These are phyloP conservation scores for Globisporangium solare DNA, from an alignment of 352 stramenopile genomes.

Conservation along the genomic window DNA sequence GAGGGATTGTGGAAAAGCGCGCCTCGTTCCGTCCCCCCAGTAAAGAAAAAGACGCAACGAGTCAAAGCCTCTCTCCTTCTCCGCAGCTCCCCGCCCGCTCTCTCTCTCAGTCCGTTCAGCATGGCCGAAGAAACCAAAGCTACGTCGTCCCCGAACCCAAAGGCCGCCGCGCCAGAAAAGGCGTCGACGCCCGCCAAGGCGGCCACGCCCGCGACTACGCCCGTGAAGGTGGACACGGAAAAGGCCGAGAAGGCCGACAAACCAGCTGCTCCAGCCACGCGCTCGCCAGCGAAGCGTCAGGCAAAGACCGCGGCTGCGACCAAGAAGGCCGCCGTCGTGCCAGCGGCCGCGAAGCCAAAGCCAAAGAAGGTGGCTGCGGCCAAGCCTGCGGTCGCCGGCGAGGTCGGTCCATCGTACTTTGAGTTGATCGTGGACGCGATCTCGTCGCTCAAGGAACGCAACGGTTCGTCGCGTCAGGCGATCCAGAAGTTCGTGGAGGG, in stretches of 20 bases:
- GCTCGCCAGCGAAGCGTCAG: conserved; percentile 45
- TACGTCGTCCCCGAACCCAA: background rate
- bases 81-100: background rate
- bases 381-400: conserved; percentile 26
- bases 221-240: conserved; percentile 18
- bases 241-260: conserved; percentile 14
- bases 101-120: conserved; percentile 1
- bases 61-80: conserved; percentile 8
- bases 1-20: background rate
- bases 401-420: conserved; percentile 75
- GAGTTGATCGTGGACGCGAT: conserved; percentile 90
- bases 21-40: conserved; percentile 7
- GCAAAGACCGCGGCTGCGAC: conserved; percentile 52
- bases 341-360: conserved; percentile 9
- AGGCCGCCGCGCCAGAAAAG: conserved; percentile 2
- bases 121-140: conserved; percentile 20
- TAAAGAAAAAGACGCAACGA: conserved; percentile 21
- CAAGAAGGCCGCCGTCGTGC: conserved; percentile 22
- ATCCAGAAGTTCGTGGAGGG: conserved; percentile 89
- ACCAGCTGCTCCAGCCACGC: conserved; percentile 20
- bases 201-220: conserved; percentile 30
- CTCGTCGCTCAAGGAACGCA: conserved; percentile 89
- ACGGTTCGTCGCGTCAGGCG: conserved; percentile 86
- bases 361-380: conserved; percentile 30
- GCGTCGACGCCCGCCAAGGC: conserved; percentile 25